Percentiles rank a stretch among this genome's conserved stretches.
Conservation (phyloP, 176 grass and related monocot genomes). For the Avena eriantha region DNA sequence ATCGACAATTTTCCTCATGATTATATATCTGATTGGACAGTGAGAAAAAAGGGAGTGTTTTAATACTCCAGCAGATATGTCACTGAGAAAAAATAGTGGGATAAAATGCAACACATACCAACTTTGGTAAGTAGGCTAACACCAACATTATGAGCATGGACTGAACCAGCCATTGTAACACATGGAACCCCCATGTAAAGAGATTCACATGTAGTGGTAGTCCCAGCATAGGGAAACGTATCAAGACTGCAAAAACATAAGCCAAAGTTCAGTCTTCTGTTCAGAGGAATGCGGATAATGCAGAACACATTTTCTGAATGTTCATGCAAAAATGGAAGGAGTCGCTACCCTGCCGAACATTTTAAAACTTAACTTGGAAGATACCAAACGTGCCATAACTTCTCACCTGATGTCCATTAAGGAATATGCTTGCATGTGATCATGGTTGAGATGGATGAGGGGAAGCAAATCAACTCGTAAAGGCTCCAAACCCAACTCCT, state of each 20-base stretch:
- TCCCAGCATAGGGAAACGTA: constrained; percentile 99
- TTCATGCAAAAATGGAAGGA: background rate
- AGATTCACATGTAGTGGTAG: constrained; percentile 97
- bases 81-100: background rate
- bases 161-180: constrained; percentile 97
- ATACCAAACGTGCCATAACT: constrained; percentile 10
- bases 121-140: constrained; percentile 94
- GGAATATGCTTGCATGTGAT: constrained; percentile 99
- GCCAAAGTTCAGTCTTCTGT: constrained; percentile 34
- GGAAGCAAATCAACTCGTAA: constrained; percentile 90
- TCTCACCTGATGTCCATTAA: constrained; percentile 95
- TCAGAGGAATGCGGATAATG: constrained; percentile 8
- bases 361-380: constrained; percentile 2
- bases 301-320: constrained; percentile 25
- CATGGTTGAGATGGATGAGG: constrained; percentile 97
- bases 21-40: background rate
- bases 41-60: background rate
- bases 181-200: constrained; percentile 99
- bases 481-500: constrained; percentile 85
- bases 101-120: constrained; percentile 56
- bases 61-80: background rate
- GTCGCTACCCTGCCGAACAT: constrained; percentile 5
- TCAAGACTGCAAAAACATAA: constrained; percentile 71
- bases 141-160: constrained; percentile 99
- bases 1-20: constrained; percentile 17